Evolutionary conservation across 2,329 filamentous ascomycete genomes (phyloP), one percentile per base, ranked within the genome.

Genomic region (Microcera coccophila): DNA sequence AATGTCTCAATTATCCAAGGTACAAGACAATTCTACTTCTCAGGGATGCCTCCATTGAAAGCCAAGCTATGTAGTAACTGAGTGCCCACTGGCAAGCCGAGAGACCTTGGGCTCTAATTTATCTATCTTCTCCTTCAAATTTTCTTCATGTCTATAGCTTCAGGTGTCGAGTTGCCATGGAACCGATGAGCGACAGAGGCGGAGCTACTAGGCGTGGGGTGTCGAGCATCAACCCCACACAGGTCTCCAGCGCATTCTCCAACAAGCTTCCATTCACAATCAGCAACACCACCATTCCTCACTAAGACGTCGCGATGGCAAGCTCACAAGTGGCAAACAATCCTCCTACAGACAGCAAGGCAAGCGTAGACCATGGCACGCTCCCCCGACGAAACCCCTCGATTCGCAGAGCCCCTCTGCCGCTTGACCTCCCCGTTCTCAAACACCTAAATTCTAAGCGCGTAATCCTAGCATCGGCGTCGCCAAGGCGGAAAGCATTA

Each of bases 381-480:
- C 44, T 59, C 37, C 44, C 53, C 28, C 61, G 55, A 11, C 58
- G 52, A 29, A 45, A 38, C 45, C 59, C 45, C 37, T 67, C 70
- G n/a, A 54, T 67, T 38, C 69, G 67, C 40, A 72, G 72, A 41
- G 73, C 73, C 12, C 80, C 81, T 7, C 73, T 79, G 33, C 86
- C 87, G 2, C 79, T 97, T 48, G 78, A 88, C 48, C 76, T 97
- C 15, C 90, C 91, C 14, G 83, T 90, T 42, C 72, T 98, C 45
- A 79, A 79, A 57, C 74, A 84, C 58, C 79, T 98, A 51, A 82
- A 85, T 59, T 78, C 78, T 41, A 88, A 87, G 65, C 78, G 91
- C 51, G 82, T 95, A 5, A 87, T 98, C 54, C 83, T 98, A 20
- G 93, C 93, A 39, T 96, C 90, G 3, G 82, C 86, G 16, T 96